Percentiles rank a stretch among this genome's conserved stretches.
Conservation (phyloP, 192 early-diverging fungal species). For the Mortierella antarctica region DNA sequence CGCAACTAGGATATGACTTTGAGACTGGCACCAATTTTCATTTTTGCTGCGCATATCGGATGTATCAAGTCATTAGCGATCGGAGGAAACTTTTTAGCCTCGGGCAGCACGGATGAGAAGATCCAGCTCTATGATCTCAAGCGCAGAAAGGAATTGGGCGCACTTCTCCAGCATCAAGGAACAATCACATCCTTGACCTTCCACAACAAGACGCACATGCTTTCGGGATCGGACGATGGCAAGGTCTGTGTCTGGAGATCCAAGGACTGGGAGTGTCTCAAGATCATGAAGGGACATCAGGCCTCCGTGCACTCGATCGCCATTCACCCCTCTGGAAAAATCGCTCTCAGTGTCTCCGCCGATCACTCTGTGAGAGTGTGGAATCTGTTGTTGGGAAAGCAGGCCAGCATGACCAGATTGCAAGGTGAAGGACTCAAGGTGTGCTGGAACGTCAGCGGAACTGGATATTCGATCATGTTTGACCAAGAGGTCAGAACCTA, state of each 20-base stretch:
- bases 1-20: conserved; percentile 45
- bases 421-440: conserved; percentile 63
- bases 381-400: conserved; percentile 81
- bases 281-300: conserved; percentile 85
- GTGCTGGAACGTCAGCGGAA: conserved; percentile 64
- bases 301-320: conserved; percentile 82
- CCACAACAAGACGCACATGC: conserved; percentile 83
- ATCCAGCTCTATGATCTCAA: conserved; percentile 93
- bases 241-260: conserved; percentile 89
- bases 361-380: conserved; percentile 79
- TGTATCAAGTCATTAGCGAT: conserved; percentile 90
- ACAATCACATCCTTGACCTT: conserved; percentile 90
- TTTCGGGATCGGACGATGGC: conserved; percentile 92
- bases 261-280: conserved; percentile 97
- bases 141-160: conserved; percentile 88
- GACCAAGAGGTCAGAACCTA: conserved; percentile 65
- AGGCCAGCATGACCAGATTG: conserved; percentile 60
- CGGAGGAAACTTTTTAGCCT: conserved; percentile 86
- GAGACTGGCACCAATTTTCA: conserved; percentile 82
- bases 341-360: conserved; percentile 84
- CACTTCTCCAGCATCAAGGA: conserved; percentile 91
- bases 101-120: conserved; percentile 96
- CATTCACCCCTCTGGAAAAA: conserved; percentile 95
- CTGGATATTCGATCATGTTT: conserved; percentile 69
- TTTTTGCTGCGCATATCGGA: conserved; percentile 94